These are phyloP conservation scores for Kalanchoe fedtschenkoi DNA, from an alignment of 164 flowering plant genomes.

Conservation along the genomic window DNA sequence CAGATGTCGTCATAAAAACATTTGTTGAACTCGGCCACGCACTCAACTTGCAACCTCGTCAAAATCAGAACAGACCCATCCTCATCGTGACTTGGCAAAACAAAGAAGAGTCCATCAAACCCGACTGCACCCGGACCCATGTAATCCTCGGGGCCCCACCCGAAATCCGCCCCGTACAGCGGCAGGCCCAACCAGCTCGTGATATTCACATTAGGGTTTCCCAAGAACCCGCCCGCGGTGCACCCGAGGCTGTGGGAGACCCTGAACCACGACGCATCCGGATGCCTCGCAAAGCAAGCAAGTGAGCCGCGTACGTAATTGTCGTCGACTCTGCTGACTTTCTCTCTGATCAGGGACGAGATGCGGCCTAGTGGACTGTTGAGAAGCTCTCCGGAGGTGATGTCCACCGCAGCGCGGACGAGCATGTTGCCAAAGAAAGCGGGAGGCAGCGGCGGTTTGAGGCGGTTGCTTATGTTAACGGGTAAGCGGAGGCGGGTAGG, in stretches of 20 bases:
- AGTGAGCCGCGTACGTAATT: conserved; percentile 16
- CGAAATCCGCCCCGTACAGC: conserved; percentile 21
- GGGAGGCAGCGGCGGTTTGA: not conserved
- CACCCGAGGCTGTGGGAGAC: not conserved
- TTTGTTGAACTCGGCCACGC: no score
- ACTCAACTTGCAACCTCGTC: no score
- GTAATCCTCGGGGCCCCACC: conserved; percentile 55
- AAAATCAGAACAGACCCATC: no score
- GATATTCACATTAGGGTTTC: conserved; percentile 24
- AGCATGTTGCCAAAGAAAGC: not conserved
- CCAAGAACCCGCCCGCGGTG: conserved; percentile 7
- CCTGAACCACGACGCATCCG: conserved; percentile 4
- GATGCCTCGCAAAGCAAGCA: conserved; percentile 2
- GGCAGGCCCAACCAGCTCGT: conserved; percentile 29
- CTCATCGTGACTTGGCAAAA: no score
- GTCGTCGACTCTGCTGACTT: conserved; percentile 7
- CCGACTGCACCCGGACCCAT: no score
- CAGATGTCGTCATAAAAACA: no score
- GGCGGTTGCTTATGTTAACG: not conserved
- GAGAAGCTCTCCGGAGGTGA: conserved; percentile 14
- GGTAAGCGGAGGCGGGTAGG: not conserved
- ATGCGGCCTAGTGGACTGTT: conserved; percentile 15
- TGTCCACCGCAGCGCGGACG: not conserved
- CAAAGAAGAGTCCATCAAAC: no score
- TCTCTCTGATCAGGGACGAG: conserved; percentile 13